Evolutionary conservation across 257 asterid genomes (phyloP).

Genomic region (Nicotiana otophora): DNA sequence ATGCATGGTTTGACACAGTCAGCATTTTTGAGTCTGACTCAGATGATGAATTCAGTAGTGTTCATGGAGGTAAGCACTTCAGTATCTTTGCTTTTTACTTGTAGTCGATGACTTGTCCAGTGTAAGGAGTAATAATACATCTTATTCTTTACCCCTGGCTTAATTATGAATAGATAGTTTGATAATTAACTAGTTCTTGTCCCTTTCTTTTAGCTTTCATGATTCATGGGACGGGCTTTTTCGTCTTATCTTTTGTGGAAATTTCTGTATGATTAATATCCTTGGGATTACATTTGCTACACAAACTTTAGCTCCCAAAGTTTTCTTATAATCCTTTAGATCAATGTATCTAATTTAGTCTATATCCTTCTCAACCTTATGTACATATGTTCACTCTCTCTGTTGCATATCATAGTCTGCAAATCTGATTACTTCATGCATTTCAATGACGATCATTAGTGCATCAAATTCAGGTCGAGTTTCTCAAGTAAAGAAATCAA

Average conservation of each 20-base stretch:
- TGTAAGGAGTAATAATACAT: background rate
- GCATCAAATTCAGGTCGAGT: conserved; percentile 35
- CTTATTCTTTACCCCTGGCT: background rate
- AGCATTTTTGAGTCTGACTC: conserved; percentile 90
- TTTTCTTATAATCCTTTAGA: background rate
- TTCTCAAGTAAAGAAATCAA: conserved; percentile 62
- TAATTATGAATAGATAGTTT: background rate
- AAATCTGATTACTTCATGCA: conserved; percentile 54
- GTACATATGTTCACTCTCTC: background rate
- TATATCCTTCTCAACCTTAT: background rate
- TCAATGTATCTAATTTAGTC: background rate
- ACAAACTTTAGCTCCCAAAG: background rate
- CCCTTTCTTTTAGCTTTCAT: background rate
- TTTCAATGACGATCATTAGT: conserved; percentile 51
- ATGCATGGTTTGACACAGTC: conserved; percentile 81
- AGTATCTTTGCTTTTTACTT: background rate
- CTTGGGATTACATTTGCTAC: background rate
- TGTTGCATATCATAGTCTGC: conserved; percentile 29
- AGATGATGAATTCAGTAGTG: conserved; percentile 83
- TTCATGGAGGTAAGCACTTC: conserved; percentile 66
- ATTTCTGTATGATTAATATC: background rate
- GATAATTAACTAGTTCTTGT: background rate
- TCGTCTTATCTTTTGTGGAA: background rate
- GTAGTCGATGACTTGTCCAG: background rate
- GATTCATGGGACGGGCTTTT: background rate